Conservation (phyloP, 768 basidiomycete species). For the Collybiopsis luxurians region DNA sequence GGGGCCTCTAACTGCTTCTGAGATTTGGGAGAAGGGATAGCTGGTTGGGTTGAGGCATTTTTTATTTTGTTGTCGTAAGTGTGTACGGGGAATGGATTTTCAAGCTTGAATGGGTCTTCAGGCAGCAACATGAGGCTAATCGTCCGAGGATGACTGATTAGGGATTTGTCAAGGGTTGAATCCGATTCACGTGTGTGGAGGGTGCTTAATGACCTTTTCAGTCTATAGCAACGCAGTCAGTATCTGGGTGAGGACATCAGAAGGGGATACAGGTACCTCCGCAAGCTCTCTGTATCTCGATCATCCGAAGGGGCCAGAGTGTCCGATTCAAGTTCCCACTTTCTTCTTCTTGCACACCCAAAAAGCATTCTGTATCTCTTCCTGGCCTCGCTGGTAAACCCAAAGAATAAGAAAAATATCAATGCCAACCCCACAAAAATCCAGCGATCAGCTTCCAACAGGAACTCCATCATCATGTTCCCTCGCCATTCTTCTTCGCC, state of each 20-base stretch:
- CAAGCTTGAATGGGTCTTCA: conserved; percentile 4
- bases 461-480: background rate
- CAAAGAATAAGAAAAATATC: conserved; percentile 4
- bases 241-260: no score
- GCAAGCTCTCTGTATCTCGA: background rate
- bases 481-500: background rate
- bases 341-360: background rate
- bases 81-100: conserved; percentile 2
- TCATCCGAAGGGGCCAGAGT: background rate
- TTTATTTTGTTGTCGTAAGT: background rate
- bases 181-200: background rate
- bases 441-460: conserved; percentile 6
- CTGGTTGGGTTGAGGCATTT: background rate
- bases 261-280: background rate
- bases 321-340: background rate
- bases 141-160: background rate
- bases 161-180: background rate
- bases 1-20: background rate
- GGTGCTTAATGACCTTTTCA: background rate
- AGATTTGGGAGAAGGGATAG: background rate
- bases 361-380: background rate
- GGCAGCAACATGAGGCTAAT: background rate
- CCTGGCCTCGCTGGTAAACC: conserved; percentile 4
- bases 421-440: conserved; percentile 4
- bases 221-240: no score